Evolutionary conservation across 495 filamentous ascomycete species (phyloP), one percentile per base, ranked within the genome.

Genomic region (Penicilliopsis zonata): DNA sequence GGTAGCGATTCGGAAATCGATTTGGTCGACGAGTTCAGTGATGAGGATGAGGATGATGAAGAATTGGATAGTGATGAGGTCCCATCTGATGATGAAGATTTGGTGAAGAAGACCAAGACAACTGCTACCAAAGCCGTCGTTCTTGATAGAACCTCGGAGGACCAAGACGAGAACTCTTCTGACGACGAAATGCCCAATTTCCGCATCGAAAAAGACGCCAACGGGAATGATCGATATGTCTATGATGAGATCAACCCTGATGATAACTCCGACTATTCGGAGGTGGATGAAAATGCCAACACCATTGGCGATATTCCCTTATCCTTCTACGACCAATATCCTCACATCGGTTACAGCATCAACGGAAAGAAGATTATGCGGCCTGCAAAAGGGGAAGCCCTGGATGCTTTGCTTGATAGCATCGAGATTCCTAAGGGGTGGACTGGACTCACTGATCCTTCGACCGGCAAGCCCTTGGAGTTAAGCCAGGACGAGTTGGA

Each of bases 391-490:
- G 90, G 90, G 20, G 80, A 92, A 49, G 90, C 92, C 23, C 62
- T 98, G 18, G 92, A 98, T 70, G 84, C 85, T 4, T 66, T 98
- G 26, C 68, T 98, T 18, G 87, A 96, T 45, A 93, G 82, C 53
- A 96, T 98, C 42, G 90, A 98, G 43, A 64, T 98, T n/a, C 90
- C 90, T 17, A 85, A 93, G 68, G 92, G 90, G 33, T 98, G 86
- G 86, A 98, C 90, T 33, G 90, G 90, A 32, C 69, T 96, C 13
- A 94, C 86, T 3, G 90, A 98, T 55, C 82, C 86, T 12, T 70
- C 80, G 9, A 96, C 90, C 4, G 90, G 90, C 20, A 88, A 90
- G 59, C 86, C 87, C 1, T 55, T 95, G 43, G 77, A 94, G 44
- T 60, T 98, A 23, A 92, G 74, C 43, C 72, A 80, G 33, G 80